Conservation (phyloP, 2,329 filamentous ascomycete genomes). For the Fusarium liriodendri region DNA sequence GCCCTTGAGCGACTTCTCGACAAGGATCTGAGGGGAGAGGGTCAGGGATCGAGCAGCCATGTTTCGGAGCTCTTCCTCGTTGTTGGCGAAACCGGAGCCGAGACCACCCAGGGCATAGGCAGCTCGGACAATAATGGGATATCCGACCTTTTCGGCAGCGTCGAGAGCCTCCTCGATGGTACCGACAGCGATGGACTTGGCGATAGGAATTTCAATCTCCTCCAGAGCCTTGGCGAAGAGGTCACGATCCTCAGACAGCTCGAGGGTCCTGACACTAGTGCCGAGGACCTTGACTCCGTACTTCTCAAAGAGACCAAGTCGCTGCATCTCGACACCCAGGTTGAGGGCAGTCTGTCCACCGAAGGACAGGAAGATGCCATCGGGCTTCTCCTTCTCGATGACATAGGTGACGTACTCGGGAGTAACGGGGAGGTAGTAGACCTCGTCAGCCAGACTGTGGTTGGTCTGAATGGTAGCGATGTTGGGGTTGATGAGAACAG, state of each 20-base stretch:
- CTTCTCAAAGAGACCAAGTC: conserved; percentile 93
- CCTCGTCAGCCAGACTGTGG: conserved; percentile 94
- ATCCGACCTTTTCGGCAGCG: conserved; percentile 88
- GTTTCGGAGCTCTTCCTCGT: conserved; percentile 92
- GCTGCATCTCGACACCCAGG: conserved; percentile 96
- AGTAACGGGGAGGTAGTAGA: conserved; percentile 98
- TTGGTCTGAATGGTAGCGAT: conserved; percentile 99
- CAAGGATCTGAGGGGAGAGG: conserved; percentile 93
- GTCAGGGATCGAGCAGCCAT: conserved; percentile 93
- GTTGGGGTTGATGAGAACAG: conserved; percentile 96
- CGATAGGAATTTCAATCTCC: conserved; percentile 97
- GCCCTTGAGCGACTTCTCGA: conserved; percentile 98
- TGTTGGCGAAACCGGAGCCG: conserved; percentile 95
- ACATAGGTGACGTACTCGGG: conserved; percentile 98
- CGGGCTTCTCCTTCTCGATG: conserved; percentile 93
- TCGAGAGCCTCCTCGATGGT: conserved; percentile 93
- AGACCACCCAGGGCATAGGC: conserved; percentile 97
- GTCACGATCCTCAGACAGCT: conserved; percentile 95
- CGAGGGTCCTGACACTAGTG: conserved; percentile 92
- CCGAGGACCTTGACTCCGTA: conserved; percentile 96
- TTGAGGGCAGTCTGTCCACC: conserved; percentile 98
- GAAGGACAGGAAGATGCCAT: conserved; percentile 97
- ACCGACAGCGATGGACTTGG: conserved; percentile 91
- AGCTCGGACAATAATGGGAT: conserved; percentile 97
- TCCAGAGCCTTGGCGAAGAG: conserved; percentile 95